Evolutionary conservation across 306 rosid species (phyloP), one percentile per base, ranked within the genome.

Genomic region (Vigna angularis): DNA sequence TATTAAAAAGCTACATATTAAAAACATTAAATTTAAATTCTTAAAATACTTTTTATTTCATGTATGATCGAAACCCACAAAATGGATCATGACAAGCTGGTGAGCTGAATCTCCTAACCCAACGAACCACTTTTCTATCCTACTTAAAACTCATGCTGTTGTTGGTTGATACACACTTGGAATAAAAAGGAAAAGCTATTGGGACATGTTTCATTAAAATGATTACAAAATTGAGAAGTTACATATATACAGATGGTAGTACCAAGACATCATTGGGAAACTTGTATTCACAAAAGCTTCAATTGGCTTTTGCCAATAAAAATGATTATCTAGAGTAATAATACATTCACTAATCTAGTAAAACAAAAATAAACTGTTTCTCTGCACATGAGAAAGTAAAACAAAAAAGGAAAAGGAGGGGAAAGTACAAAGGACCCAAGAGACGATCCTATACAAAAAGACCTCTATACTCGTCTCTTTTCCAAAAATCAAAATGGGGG

Each of bases 391-490:
- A 65, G 86, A 79, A 38, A 73, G 83, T 57, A 71, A 85, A 74
- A 9, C 64, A 82, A 42, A 76, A 59, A 56, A 56, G 26, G 13
- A 2, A 65, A 42, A 44, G 44, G 75, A 24, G 62, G 32, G n/a
- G 36, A 42, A 84, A 70, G 70, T 36, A 83, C 78, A 79, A 66
- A 61, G 74, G 71, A 77, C 40, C 74, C 73, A 81, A 87, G 90
- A 84, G 93, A 88, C 81, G 85, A 86, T 88, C 81, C 97, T 92
- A 90, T 90, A 92, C 91, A 90, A 79, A 90, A 77, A 85, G 83
- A 73, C 86, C 88, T 76, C 79, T 68, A 83, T 85, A 87, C 87
- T 69, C 71, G 87, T 85, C 88, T 90, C 91, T 87, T 77, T 77
- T 84, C 7, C 85, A 44, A 66, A 69, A 66, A 75, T 56, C 2